These are phyloP conservation scores for Hypoxylon intermedium DNA, from an alignment of 495 filamentous ascomycete species.

Conservation along the genomic window DNA sequence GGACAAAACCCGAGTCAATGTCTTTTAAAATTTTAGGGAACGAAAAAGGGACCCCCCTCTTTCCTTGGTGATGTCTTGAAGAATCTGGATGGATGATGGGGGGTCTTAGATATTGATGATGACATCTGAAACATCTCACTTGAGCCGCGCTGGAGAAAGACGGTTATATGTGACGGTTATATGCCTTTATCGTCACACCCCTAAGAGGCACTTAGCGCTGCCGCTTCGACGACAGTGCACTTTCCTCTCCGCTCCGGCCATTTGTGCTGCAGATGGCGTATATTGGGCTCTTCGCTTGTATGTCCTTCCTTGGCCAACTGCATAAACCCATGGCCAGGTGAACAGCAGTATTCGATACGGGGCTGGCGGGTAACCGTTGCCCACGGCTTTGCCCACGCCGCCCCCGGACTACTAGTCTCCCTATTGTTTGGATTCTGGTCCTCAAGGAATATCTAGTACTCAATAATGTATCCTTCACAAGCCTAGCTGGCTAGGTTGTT, in stretches of 20 bases:
- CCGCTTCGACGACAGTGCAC: slow-evolving; percentile 17
- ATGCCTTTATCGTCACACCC: slow-evolving; percentile 32
- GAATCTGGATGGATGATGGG: background rate
- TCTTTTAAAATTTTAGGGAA: slow-evolving; percentile 18
- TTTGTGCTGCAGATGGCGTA: slow-evolving; percentile 7
- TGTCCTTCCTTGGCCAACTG: background rate
- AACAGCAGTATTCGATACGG: background rate
- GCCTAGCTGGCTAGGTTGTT: background rate
- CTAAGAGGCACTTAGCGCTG: slow-evolving; percentile 9
- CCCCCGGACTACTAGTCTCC: background rate
- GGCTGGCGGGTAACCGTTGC: background rate
- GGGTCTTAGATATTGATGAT: slow-evolving; percentile 33
- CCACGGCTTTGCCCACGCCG: slow-evolving; percentile 19
- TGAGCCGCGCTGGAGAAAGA: slow-evolving; percentile 40
- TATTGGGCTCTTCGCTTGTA: slow-evolving; percentile 20
- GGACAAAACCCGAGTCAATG: slow-evolving; percentile 34
- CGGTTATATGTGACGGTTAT: slow-evolving; percentile 42
- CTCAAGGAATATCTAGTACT: background rate
- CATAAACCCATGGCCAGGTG: slow-evolving; percentile 3
- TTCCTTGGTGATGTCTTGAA: slow-evolving; percentile 9
- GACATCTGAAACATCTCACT: slow-evolving; percentile 40
- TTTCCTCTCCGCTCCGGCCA: slow-evolving; percentile 8
- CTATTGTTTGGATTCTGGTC: background rate
- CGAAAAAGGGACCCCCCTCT: background rate
- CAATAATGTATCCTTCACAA: slow-evolving; percentile 1